Evolutionary conservation across 495 filamentous ascomycete species (phyloP).

Genomic region (Neurospora africana): DNA sequence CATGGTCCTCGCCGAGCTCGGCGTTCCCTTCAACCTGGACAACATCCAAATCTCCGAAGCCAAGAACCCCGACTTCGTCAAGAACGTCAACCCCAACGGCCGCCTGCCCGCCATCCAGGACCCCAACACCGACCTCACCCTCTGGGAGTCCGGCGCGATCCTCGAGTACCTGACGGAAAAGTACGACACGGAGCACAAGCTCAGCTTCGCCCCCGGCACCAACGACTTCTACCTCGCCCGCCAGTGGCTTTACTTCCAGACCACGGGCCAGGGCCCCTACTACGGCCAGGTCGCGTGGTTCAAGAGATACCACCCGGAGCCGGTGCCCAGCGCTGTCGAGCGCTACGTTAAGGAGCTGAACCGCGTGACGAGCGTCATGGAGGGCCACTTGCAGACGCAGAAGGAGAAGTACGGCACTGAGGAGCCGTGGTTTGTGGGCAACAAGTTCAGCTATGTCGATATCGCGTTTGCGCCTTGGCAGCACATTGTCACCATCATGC

Average conservation of each 20-base stretch:
- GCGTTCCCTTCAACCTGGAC: slow-evolving; percentile 42
- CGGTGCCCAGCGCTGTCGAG: slow-evolving; percentile 45
- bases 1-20: slow-evolving; percentile 54
- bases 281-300: slow-evolving; percentile 48
- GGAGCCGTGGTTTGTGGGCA: slow-evolving; percentile 46
- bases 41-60: slow-evolving; percentile 34
- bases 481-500: slow-evolving; percentile 7
- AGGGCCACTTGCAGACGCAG: slow-evolving; percentile 38
- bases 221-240: slow-evolving; percentile 42
- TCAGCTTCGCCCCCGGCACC: slow-evolving; percentile 43
- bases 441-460: slow-evolving; percentile 49
- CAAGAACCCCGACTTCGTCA: slow-evolving; percentile 44
- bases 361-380: slow-evolving; percentile 49
- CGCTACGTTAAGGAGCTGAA: slow-evolving; percentile 51
- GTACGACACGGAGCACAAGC: slow-evolving; percentile 54
- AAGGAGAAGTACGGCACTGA: slow-evolving; percentile 15
- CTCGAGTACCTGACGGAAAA: slow-evolving; percentile 58
- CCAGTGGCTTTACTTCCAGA: slow-evolving; percentile 61
- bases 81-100: slow-evolving; percentile 60
- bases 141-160: slow-evolving; percentile 71
- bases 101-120: slow-evolving; percentile 55
- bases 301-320: slow-evolving; percentile 42
- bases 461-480: slow-evolving; percentile 50
- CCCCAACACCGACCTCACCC: slow-evolving; percentile 51
- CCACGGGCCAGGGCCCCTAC: slow-evolving; percentile 60